A percentile compares a stretch with the other conserved stretches of the same genome.
phyloP scores from a whole-genome alignment of 176 grass and related monocot genomes.

The Bonia amplexicaulis region DNA sequence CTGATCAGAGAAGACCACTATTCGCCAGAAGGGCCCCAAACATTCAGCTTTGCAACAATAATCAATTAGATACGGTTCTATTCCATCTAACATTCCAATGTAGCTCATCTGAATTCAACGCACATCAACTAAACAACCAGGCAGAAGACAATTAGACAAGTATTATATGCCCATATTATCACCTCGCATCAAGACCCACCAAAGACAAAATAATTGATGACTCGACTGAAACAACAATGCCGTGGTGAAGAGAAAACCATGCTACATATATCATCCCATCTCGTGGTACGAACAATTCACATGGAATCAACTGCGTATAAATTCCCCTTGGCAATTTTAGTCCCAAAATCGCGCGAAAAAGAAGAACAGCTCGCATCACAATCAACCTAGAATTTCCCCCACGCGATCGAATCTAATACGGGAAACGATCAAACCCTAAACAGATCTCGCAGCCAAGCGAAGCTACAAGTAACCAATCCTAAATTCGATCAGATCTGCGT shows the following conservation, averaged over 20 bases:
- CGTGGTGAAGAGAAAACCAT: not conserved
- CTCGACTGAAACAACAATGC: not conserved
- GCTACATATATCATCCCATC: too few relatives aligned
- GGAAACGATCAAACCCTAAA: not conserved
- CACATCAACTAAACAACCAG: not conserved
- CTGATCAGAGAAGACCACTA: not conserved
- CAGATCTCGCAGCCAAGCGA: not conserved
- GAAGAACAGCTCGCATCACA: not conserved
- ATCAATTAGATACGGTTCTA: not conserved
- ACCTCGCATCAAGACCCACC: not conserved
- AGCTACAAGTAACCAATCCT: not conserved
- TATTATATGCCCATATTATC: not conserved
- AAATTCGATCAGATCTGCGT: conserved; percentile 15
- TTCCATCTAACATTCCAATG: not conserved
- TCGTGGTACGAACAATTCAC: not conserved
- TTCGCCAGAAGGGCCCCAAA: not conserved
- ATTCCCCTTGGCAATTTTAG: not conserved
- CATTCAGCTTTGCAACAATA: not conserved
- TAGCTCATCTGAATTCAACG: not conserved
- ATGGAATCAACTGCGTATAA: not conserved
- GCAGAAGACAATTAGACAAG: not conserved
- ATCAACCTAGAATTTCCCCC: not conserved
- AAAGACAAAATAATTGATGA: not conserved
- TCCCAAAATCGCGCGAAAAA: not conserved
- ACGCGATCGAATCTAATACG: not conserved